Conservation (phyloP, 148 eudicot genomes). For the Fagopyrum esculentum region DNA sequence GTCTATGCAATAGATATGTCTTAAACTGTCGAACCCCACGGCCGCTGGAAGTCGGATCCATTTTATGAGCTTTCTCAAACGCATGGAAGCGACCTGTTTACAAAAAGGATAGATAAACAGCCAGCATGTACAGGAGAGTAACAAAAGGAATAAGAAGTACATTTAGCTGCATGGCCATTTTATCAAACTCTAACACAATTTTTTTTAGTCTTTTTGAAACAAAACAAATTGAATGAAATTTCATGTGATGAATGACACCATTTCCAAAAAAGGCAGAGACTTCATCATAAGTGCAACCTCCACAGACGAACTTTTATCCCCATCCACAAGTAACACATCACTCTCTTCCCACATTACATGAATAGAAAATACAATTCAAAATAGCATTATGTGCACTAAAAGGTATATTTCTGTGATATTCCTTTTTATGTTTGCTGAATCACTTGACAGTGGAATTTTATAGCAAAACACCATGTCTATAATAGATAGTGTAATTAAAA, state of each 20-base stretch:
- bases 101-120: slow-evolving; percentile 12
- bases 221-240: neutral
- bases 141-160: neutral
- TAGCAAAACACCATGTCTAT: neutral
- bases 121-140: slow-evolving; percentile 1
- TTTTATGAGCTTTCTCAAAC: slow-evolving; percentile 81
- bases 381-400: neutral
- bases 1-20: slow-evolving; percentile 83
- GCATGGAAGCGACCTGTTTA: slow-evolving; percentile 91
- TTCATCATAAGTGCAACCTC: neutral
- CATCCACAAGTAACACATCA: neutral
- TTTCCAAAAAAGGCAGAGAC: neutral
- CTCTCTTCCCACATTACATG: neutral
- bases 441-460: neutral
- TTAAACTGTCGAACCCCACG: slow-evolving; percentile 97
- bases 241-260: neutral
- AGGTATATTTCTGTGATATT: neutral
- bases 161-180: neutral
- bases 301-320: neutral
- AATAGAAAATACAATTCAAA: neutral
- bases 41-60: slow-evolving; percentile 80
- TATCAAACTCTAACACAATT: neutral
- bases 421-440: neutral
- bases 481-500: neutral
- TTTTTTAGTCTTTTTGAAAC: neutral